Base-by-base conservation (phyloP, 2,329 filamentous ascomycete species). In the Knufia petricola region DNA sequence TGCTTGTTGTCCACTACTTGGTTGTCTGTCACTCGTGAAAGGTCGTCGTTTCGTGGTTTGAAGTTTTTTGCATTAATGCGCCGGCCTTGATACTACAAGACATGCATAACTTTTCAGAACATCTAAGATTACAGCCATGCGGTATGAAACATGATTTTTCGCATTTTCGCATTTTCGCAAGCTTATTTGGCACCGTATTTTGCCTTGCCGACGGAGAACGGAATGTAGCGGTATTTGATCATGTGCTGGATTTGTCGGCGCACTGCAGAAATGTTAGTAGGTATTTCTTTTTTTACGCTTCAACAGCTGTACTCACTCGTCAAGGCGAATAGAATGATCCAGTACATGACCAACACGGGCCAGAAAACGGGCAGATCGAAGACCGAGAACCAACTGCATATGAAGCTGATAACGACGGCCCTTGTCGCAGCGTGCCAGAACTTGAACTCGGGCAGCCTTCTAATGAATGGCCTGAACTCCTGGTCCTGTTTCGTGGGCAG, bases 181-280 rank as follows among this genome's bases (percentile, higher is more conserved):
- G 23, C 15, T 39, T 34, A 56, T 42, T 55, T 55, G 15, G 46
- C 46, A 13, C 70, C 69, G 67, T 92, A 94, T 64, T 79, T 82
- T 55, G 85, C 76, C 79, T 95, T 95, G 68, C 89, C 89, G 57
- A 94, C 81, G 34, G 86, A 83, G 72, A 95, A 95, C 34, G 89
- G 88, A 24, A 95, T 88, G 65, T 95, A 98, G 71, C 90, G 87
- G 75, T 96, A 98, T 75, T 96, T 98, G 78, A 98, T 90, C 92
- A 98, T 98, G 73, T 96, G 92, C 73, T 98, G 92, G 60, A 98
- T 98, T 73, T 98, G 92, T 75, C 92, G 87, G 69, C 92, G 82
- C 92, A 98, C 88, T 94, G 60, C 24, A 48, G 52, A 31, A n/a
- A n/a, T n/a, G n/a, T 19, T 38, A 19, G 52, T 53, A 45, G 52